A percentile compares a stretch with the other conserved stretches of the same genome.
Evolutionary conservation across 2,329 filamentous ascomycete species (phyloP).

Genomic region (Penicillium paneum): DNA sequence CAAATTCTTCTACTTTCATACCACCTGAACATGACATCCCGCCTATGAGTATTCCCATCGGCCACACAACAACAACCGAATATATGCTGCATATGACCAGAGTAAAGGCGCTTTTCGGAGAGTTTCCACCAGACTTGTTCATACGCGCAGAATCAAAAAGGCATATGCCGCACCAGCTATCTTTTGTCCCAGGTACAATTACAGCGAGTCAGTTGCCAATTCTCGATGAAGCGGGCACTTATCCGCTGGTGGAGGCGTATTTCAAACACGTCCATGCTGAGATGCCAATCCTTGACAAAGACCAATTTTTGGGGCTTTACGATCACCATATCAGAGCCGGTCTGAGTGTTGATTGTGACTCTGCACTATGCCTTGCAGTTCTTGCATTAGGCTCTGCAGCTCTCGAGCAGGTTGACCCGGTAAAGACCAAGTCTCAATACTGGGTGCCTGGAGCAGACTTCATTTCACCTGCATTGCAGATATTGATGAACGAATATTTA

Average conservation of each 20-base stretch:
- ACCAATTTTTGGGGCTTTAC: background rate
- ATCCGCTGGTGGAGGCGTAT: constrained; percentile 3
- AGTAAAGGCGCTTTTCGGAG: constrained; percentile 3
- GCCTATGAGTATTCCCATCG: constrained; percentile 6
- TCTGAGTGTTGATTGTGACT: constrained; percentile 2
- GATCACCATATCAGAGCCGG: constrained; percentile 2
- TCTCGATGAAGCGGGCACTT: background rate
- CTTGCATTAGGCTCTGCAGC: constrained; percentile 5
- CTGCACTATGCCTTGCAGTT: constrained; percentile 5
- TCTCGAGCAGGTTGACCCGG: constrained; percentile 2
- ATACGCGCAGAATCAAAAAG: constrained; percentile 7
- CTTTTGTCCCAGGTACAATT: constrained; percentile 2
- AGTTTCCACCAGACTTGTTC: constrained; percentile 9
- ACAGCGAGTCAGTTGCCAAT: background rate
- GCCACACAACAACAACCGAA: constrained; percentile 5
- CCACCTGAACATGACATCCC: constrained; percentile 6
- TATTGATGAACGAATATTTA: constrained; percentile 9
- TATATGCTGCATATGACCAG: constrained; percentile 9
- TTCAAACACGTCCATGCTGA: constrained; percentile 4
- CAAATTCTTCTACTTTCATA: constrained; percentile 1
- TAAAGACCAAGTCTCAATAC: constrained; percentile 2
- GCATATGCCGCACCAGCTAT: constrained; percentile 3
- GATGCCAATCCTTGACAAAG: constrained; percentile 5
- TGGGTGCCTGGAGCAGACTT: constrained; percentile 4
- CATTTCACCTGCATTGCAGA: constrained; percentile 4